Conservation (phyloP, 1,284 basidiomycete species). For the Ganoderma leucocontextum region DNA sequence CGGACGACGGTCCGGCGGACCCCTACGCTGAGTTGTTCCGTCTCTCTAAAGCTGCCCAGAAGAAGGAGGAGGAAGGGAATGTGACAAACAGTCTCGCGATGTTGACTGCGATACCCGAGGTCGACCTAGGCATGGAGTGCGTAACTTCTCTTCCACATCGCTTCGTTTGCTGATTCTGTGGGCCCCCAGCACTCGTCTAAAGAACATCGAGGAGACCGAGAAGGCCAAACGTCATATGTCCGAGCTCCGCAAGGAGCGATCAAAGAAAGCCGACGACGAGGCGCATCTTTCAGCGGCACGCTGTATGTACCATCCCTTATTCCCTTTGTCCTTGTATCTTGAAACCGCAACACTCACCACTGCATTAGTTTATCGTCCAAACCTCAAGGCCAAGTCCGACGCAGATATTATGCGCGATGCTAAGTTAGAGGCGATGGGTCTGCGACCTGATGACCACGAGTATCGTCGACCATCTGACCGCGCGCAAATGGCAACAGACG, state of each 20-base stretch:
- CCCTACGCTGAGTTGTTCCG: slow-evolving; percentile 86
- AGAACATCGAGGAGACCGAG: slow-evolving; percentile 97
- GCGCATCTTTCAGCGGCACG: slow-evolving; percentile 83
- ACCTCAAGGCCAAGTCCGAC: slow-evolving; percentile 82
- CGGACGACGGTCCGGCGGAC: slow-evolving; percentile 59
- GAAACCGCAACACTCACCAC: slow-evolving; percentile 14
- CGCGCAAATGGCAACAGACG: slow-evolving; percentile 89
- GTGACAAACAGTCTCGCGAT: slow-evolving; percentile 93
- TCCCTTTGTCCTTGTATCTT: not conserved
- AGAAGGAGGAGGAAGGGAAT: slow-evolving; percentile 83
- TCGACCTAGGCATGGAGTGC: slow-evolving; percentile 98
- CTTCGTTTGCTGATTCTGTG: not conserved
- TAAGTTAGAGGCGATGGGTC: slow-evolving; percentile 82
- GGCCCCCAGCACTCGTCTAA: slow-evolving; percentile 77
- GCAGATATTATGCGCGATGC: slow-evolving; percentile 87
- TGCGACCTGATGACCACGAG: slow-evolving; percentile 62
- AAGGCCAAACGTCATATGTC: slow-evolving; percentile 89
- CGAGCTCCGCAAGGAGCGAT: slow-evolving; percentile 71
- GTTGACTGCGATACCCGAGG: slow-evolving; percentile 96
- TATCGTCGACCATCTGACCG: slow-evolving; percentile 60
- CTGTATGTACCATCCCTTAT: slow-evolving; percentile 62
- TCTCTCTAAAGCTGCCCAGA: slow-evolving; percentile 74
- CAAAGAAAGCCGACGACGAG: slow-evolving; percentile 67
- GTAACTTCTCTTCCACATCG: slow-evolving; percentile 43
- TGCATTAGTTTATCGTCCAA: slow-evolving; percentile 80